A percentile compares a stretch with the other conserved stretches of the same genome.
phyloP scores from a whole-genome alignment of 305 asterid species.

The Plantago coronopus region DNA sequence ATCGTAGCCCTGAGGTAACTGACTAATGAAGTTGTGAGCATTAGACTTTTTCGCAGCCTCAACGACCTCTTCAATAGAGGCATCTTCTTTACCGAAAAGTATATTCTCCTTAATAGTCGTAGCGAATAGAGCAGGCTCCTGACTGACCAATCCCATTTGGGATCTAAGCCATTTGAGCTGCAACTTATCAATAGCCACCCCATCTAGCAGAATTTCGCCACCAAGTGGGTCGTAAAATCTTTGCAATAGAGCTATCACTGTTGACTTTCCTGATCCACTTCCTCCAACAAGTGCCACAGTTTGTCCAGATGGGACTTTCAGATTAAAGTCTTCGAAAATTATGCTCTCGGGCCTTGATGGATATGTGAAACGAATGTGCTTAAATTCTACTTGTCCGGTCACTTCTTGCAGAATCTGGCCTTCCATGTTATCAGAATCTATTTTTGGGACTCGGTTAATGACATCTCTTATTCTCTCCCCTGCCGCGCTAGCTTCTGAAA shows the following conservation, averaged over 20 bases:
- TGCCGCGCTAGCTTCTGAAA: constrained; percentile 80
- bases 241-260: constrained; percentile 70
- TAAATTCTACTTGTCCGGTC: constrained; percentile 68
- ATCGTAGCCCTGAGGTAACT: constrained; percentile 85
- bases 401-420: constrained; percentile 53
- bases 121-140: constrained; percentile 90
- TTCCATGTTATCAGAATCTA: constrained; percentile 67
- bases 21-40: constrained; percentile 85
- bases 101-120: constrained; percentile 85
- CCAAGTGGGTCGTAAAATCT: constrained; percentile 78
- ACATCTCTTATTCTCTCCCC: constrained; percentile 71
- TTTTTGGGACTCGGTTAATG: constrained; percentile 67
- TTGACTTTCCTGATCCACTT: constrained; percentile 94
- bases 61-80: constrained; percentile 62
- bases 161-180: constrained; percentile 94
- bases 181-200: constrained; percentile 59
- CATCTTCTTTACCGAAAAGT: constrained; percentile 86
- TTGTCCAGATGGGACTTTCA: constrained; percentile 64
- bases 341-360: constrained; percentile 80
- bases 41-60: constrained; percentile 90
- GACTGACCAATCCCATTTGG: constrained; percentile 96
- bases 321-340: constrained; percentile 59
- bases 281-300: constrained; percentile 93
- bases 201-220: constrained; percentile 78
- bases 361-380: constrained; percentile 55